Base-by-base conservation (phyloP, 2,329 filamentous ascomycete genomes). In the Beauveria medogensis region DNA sequence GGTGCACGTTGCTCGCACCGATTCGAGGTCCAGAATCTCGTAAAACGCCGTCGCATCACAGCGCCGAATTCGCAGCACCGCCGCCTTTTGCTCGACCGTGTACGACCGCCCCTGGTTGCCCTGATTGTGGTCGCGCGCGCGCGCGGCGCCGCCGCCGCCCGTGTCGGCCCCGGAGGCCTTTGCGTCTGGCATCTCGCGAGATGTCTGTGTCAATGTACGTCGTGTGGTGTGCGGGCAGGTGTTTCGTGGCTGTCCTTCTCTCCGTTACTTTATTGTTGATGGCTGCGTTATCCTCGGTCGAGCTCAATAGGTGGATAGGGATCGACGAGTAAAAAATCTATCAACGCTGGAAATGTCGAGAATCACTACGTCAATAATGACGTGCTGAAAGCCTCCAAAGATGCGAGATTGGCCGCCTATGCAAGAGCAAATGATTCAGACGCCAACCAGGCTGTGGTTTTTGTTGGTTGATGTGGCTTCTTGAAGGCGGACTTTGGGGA, bases 1-100 rank as follows among this genome's bases (percentile, higher is more conserved):
- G 54, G 85, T 85, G 69, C 84, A 88, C 22, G 86, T 83, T 61
- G 81, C 77, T 67, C 82, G 82, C 44, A 87, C 78, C 55, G 78
- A 75, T 64, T 88, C 86, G 54, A 97, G 76, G 24, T 86, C 87
- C 37, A 99, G 78, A 67, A 99, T 97, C 73, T 97, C 94, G 78
- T 99, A 99, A 75, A 95, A 99, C 20, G 91, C 91, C 4, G 92
- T 97, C 24, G 89, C 78, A 44, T 82, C 80, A 77, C 94, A 99
- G 78, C 83, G 85, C 66, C 90, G 87, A 72, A 99, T 94, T 66
- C 94, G 86, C 68, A 96, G 78, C 37, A 99, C 94, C 28, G 93
- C 93, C 2, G 90, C 87, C 73, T 95, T 94, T 72, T 99, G 94
- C 68, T 97, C 92, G 34, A 84, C 80, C 1, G 94, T 99, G 76